Evolutionary conservation across 2,329 filamentous ascomycete species (phyloP).

Genomic region (Aspergillus ochraceus): DNA sequence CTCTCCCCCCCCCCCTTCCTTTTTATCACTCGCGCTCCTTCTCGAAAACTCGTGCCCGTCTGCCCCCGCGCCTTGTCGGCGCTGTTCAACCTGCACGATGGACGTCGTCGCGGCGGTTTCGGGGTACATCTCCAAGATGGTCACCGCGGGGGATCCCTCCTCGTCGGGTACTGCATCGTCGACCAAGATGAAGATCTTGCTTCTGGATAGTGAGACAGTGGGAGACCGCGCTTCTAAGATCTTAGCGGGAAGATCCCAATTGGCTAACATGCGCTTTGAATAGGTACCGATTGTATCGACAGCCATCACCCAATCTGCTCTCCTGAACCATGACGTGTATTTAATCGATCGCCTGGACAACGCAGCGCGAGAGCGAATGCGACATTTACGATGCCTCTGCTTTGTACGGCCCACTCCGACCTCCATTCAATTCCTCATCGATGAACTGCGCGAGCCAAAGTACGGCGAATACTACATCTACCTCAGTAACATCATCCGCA

Average conservation of each 20-base stretch:
- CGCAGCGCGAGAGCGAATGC: constrained; percentile 89
- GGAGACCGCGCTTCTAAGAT: constrained; percentile 43
- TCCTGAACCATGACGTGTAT: constrained; percentile 96
- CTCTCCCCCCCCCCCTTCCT: neutral
- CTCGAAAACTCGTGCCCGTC: neutral
- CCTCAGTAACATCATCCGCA: constrained; percentile 97
- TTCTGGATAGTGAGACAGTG: constrained; percentile 89
- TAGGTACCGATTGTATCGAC: constrained; percentile 88
- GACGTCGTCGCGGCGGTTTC: constrained; percentile 91
- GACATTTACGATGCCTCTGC: constrained; percentile 89
- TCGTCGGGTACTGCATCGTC: constrained; percentile 60
- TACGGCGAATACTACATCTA: constrained; percentile 98
- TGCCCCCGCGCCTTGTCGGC: constrained; percentile 3
- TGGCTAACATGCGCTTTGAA: constrained; percentile 18
- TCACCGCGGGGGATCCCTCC: constrained; percentile 71
- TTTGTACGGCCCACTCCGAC: constrained; percentile 90
- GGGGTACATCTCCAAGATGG: constrained; percentile 95
- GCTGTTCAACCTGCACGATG: constrained; percentile 58
- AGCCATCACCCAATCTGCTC: constrained; percentile 89
- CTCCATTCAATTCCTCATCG: constrained; percentile 89
- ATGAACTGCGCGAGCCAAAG: constrained; percentile 92
- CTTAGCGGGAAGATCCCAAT: constrained; percentile 1
- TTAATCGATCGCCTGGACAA: constrained; percentile 96
- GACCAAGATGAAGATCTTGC: constrained; percentile 96
- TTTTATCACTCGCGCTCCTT: neutral